Conservation (phyloP, 192 early-diverging fungal genomes). For the Bifiguratus adelaidae region DNA sequence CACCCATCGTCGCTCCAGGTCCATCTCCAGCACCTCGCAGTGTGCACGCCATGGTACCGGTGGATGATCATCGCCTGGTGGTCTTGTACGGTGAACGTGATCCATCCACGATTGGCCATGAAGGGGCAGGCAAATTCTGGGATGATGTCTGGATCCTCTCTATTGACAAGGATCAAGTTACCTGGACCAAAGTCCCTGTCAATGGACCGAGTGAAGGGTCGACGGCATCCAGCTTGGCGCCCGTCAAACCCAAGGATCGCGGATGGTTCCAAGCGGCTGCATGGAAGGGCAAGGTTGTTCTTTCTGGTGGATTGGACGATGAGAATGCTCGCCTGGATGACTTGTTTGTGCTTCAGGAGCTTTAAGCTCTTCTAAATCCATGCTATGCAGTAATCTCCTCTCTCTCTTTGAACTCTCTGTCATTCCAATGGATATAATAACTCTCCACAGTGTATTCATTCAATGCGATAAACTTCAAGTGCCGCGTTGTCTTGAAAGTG, state of each 20-base stretch:
- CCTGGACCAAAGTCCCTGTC: background rate
- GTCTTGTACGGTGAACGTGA: conserved; percentile 11
- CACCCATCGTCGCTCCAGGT: background rate
- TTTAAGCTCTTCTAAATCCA: no score
- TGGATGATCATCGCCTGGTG: conserved; percentile 3
- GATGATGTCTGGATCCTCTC: background rate
- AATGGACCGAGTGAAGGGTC: no score
- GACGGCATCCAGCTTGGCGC: background rate
- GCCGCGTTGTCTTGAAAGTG: no score
- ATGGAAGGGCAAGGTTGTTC: conserved; percentile 7
- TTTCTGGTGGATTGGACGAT: conserved; percentile 7
- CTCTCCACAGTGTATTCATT: no score
- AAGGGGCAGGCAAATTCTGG: conserved; percentile 1
- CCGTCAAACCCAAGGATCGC: background rate
- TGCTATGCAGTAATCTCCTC: no score
- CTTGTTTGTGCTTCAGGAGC: background rate
- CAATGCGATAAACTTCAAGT: no score
- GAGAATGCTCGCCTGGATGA: conserved; percentile 6
- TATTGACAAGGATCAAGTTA: background rate
- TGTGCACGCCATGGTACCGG: conserved; percentile 10
- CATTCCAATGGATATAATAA: no score
- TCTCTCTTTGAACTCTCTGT: no score
- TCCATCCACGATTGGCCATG: background rate
- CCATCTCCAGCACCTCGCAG: conserved; percentile 7
- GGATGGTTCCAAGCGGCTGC: conserved; percentile 12